These are phyloP conservation scores for Ascocoryne sarcoides DNA, from an alignment of 2,329 filamentous ascomycete species.

Conservation along the genomic window DNA sequence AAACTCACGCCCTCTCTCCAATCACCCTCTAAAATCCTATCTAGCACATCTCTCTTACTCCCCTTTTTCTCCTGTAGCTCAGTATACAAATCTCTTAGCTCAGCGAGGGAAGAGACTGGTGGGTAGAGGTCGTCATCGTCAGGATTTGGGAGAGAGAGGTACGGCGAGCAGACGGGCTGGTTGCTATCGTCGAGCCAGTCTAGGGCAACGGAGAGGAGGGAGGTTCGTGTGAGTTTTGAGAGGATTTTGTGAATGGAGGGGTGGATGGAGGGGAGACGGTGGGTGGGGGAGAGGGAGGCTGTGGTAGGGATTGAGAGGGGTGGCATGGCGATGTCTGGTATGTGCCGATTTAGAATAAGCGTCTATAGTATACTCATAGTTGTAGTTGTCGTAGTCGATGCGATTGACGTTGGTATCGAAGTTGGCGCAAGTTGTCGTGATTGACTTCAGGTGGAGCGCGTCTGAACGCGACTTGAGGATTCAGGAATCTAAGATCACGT, in stretches of 20 bases:
- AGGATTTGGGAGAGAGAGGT: conserved; percentile 35
- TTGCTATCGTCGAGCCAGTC: conserved; percentile 69
- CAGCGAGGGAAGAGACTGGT: conserved; percentile 53
- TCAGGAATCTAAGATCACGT: too few species aligned
- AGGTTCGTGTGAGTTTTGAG: conserved; percentile 59
- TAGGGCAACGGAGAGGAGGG: conserved; percentile 62
- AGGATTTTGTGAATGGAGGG: conserved; percentile 57
- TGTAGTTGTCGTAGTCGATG: not conserved
- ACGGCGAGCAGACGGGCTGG: conserved; percentile 49
- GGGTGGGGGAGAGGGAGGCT: conserved; percentile 60
- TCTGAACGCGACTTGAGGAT: conserved; percentile 6
- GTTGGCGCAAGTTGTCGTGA: not conserved
- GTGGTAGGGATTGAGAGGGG: conserved; percentile 59
- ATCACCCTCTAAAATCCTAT: conserved; percentile 58
- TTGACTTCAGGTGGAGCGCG: not conserved
- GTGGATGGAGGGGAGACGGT: conserved; percentile 59
- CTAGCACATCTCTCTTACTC: conserved; percentile 54
- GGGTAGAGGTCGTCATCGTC: conserved; percentile 58
- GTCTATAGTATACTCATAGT: not conserved
- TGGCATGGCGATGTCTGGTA: conserved; percentile 5
- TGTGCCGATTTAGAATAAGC: not conserved
- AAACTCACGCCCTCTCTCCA: conserved; percentile 57
- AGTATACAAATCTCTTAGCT: conserved; percentile 56
- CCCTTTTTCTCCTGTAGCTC: conserved; percentile 51
- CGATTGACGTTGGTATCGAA: not conserved